Evolutionary conservation across 768 basidiomycete species (phyloP).

Genomic region (Saitozyma podzolica): DNA sequence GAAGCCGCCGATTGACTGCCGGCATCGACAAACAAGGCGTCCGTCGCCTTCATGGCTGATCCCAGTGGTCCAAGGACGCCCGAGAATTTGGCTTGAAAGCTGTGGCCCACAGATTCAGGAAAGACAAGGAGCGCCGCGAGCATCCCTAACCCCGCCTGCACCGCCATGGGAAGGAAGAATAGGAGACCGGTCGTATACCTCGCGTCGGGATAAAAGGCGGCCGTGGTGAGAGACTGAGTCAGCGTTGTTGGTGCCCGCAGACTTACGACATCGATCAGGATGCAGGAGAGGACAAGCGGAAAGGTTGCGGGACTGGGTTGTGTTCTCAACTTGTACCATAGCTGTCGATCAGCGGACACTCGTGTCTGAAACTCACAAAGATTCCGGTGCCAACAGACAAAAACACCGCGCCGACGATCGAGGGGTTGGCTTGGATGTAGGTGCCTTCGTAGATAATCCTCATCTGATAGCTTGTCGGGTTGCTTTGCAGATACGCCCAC

Average conservation of each 20-base stretch:
- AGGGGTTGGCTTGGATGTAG: slow-evolving; percentile 44
- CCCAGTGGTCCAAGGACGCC: slow-evolving; percentile 36
- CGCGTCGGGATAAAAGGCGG: slow-evolving; percentile 30
- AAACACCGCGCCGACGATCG: slow-evolving; percentile 41
- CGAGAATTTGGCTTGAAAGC: slow-evolving; percentile 37
- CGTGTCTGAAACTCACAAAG: slow-evolving; percentile 16
- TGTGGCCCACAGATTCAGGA: slow-evolving; percentile 44
- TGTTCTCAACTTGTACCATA: slow-evolving; percentile 47
- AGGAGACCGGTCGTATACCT: slow-evolving; percentile 37
- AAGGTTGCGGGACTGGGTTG: slow-evolving; percentile 48
- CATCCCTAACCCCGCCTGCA: slow-evolving; percentile 36
- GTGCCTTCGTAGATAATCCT: slow-evolving; percentile 40
- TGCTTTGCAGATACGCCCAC: slow-evolving; percentile 13
- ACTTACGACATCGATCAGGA: slow-evolving; percentile 47
- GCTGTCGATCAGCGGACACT: slow-evolving; percentile 10
- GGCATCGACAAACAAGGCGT: slow-evolving; percentile 26
- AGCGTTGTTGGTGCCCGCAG: background rate
- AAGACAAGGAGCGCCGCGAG: slow-evolving; percentile 43
- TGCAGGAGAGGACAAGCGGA: slow-evolving; percentile 43
- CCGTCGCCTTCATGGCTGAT: slow-evolving; percentile 23
- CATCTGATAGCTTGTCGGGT: slow-evolving; percentile 10
- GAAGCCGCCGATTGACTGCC: background rate
- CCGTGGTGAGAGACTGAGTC: slow-evolving; percentile 36
- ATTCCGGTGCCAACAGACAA: slow-evolving; percentile 39
- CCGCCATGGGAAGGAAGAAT: slow-evolving; percentile 47